Evolutionary conservation across 1,284 basidiomycete genomes (phyloP).

Genomic region (Irpex sp.): DNA sequence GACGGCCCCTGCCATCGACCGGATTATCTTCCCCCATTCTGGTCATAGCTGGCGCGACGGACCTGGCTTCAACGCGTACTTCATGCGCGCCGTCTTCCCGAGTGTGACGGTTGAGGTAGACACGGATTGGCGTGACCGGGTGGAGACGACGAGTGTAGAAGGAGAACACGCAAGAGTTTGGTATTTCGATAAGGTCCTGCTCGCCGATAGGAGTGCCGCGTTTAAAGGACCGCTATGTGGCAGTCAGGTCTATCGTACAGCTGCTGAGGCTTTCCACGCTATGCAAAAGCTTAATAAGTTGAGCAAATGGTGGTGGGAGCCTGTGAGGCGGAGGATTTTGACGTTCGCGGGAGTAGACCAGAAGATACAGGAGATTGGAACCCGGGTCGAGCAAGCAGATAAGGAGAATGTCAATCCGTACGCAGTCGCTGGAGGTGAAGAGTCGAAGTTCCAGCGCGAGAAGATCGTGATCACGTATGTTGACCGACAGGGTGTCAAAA

Average conservation of each 20-base stretch:
- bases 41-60: constrained; percentile 67
- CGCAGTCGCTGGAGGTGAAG: constrained; percentile 2
- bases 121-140: constrained; percentile 68
- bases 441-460: constrained; percentile 17
- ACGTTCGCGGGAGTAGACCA: constrained; percentile 54
- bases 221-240: constrained; percentile 65
- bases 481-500: constrained; percentile 55
- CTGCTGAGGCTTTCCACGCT: constrained; percentile 56
- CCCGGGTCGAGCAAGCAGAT: constrained; percentile 18
- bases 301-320: constrained; percentile 66
- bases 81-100: constrained; percentile 75
- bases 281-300: constrained; percentile 36
- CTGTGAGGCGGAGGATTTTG: constrained; percentile 56
- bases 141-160: constrained; percentile 36
- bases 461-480: constrained; percentile 72
- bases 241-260: constrained; percentile 61
- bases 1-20: constrained; percentile 48
- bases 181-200: constrained; percentile 59
- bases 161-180: constrained; percentile 40
- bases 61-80: constrained; percentile 71
- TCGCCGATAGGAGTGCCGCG: constrained; percentile 73
- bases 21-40: constrained; percentile 67
- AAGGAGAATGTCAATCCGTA: constrained; percentile 9
- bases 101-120: constrained; percentile 64
- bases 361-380: constrained; percentile 23